Conservation (phyloP, 108 stramenopile species). For the Schizochytrium sp. region DNA sequence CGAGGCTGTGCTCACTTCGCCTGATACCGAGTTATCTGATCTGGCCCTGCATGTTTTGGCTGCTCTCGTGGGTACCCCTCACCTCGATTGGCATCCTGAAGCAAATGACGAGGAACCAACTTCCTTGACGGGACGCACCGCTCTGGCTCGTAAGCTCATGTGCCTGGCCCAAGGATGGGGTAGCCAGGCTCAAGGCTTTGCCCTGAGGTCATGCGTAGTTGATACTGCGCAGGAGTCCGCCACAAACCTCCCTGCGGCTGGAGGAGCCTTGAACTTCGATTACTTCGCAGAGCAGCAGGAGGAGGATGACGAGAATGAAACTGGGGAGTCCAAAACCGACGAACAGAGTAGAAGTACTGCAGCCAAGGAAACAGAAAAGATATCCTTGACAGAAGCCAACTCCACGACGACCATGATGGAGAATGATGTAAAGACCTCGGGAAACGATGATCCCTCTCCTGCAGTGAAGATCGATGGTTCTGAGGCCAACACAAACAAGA, state of each 20-base stretch:
- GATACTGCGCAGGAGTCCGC: not conserved
- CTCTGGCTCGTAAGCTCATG: not conserved
- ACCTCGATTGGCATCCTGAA: conserved; percentile 5
- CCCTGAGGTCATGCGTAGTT: conserved; percentile 8
- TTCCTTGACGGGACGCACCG: not conserved
- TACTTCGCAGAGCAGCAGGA: not conserved
- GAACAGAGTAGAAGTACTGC: not conserved
- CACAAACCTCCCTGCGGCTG: not conserved
- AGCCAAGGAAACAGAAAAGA: not conserved
- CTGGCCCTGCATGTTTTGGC: not conserved
- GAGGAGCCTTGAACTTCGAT: conserved; percentile 46
- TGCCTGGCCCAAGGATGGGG: conserved; percentile 47
- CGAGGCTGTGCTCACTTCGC: not conserved
- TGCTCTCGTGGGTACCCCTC: not conserved
- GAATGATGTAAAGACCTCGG: too few species aligned
- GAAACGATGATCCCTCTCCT: too few species aligned
- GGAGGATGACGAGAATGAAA: not conserved
- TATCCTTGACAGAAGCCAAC: not conserved
- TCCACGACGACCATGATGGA: not conserved
- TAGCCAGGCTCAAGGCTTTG: conserved; percentile 51
- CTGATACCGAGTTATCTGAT: not conserved
- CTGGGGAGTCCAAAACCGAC: not conserved
- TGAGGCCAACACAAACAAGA: too few species aligned
- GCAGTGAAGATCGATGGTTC: too few species aligned
- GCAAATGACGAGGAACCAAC: not conserved